Conservation (phyloP, 768 basidiomycete genomes). For the Tephrocybe sp. region DNA sequence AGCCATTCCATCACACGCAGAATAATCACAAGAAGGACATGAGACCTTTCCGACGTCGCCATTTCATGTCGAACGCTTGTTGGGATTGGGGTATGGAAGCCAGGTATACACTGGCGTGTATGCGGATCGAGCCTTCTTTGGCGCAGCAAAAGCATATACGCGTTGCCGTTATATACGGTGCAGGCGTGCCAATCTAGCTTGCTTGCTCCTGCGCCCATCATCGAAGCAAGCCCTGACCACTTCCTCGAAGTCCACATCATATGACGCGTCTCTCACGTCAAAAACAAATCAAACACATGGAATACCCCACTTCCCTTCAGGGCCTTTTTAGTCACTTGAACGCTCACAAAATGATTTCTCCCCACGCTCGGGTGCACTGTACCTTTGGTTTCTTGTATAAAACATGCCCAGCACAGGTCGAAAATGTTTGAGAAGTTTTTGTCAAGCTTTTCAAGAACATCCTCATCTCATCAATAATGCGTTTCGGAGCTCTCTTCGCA, state of each 20-base stretch:
- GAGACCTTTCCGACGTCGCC: background rate
- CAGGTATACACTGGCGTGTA: too few relatives aligned
- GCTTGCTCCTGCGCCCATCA: too few relatives aligned
- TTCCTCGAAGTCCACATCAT: constrained; percentile 10
- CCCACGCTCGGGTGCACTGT: constrained; percentile 11
- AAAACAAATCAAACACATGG: constrained; percentile 1
- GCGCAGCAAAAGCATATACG: too few relatives aligned
- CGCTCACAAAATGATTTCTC: background rate
- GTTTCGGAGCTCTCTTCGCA: constrained; percentile 11
- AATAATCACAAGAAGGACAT: constrained; percentile 11
- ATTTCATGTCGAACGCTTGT: too few relatives aligned
- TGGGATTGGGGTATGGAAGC: too few relatives aligned
- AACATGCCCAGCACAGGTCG: background rate
- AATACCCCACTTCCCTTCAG: constrained; percentile 1
- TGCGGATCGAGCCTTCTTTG: too few relatives aligned
- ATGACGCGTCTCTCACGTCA: constrained; percentile 7
- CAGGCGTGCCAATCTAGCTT: too few relatives aligned
- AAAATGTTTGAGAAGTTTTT: background rate
- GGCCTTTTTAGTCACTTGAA: background rate
- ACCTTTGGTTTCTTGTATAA: background rate
- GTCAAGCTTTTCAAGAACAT: too few relatives aligned
- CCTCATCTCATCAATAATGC: constrained; percentile 9
- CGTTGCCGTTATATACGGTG: too few relatives aligned
- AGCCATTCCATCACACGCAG: constrained; percentile 6
- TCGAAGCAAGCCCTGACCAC: background rate